A percentile compares a stretch with the other conserved stretches of the same genome.
These are phyloP conservation scores for Periglandula ipomoeae DNA, from an alignment of 2,329 filamentous ascomycete genomes.

Conservation along the genomic window DNA sequence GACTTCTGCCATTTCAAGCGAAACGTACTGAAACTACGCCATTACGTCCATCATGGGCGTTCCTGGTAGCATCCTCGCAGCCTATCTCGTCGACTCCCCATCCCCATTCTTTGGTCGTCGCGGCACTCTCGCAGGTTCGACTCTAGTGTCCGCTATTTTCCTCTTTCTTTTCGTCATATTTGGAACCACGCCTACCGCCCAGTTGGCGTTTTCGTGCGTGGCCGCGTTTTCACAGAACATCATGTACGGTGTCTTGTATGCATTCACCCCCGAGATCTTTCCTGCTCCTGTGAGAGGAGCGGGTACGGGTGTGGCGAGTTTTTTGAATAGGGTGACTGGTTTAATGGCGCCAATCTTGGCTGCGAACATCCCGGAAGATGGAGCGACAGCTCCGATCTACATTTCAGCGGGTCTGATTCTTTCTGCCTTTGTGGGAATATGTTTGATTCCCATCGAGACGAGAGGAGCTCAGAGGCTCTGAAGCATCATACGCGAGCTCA, in stretches of 20 bases:
- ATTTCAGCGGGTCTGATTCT: constrained; percentile 48
- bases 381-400: constrained; percentile 48
- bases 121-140: constrained; percentile 61
- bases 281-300: constrained; percentile 63
- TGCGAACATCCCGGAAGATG: constrained; percentile 48
- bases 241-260: constrained; percentile 70
- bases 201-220: constrained; percentile 58
- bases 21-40: constrained; percentile 70
- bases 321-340: constrained; percentile 59
- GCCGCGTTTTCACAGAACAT: constrained; percentile 67
- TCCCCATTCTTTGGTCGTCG: constrained; percentile 58
- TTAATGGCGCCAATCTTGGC: constrained; percentile 62
- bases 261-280: constrained; percentile 70
- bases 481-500: too few relatives aligned
- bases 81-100: constrained; percentile 58
- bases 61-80: constrained; percentile 66
- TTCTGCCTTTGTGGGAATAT: constrained; percentile 49
- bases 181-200: constrained; percentile 44
- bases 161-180: constrained; percentile 58
- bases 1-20: constrained; percentile 29
- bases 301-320: constrained; percentile 62
- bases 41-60: constrained; percentile 71
- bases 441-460: constrained; percentile 54
- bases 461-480: constrained; percentile 48
- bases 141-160: constrained; percentile 57